A percentile compares a stretch with the other conserved stretches of the same genome.
Evolutionary conservation across 1,284 basidiomycete genomes (phyloP).

Genomic region (Vanrija humicola): DNA sequence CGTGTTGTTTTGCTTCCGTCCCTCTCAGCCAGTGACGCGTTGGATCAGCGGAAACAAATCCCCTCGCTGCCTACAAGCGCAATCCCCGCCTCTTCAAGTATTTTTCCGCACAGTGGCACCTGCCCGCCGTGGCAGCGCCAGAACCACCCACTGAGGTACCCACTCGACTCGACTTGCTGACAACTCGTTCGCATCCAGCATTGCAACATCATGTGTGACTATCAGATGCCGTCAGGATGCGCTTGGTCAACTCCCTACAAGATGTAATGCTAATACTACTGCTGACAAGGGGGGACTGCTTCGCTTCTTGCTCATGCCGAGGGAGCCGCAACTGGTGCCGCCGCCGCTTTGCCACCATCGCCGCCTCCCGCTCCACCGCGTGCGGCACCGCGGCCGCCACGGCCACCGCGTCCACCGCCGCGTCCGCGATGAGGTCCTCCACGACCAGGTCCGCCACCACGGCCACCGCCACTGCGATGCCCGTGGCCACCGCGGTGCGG

Average conservation of each 20-base stretch:
- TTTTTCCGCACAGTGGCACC: neutral
- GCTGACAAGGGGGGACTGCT: too few species aligned
- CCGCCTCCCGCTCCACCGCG: neutral
- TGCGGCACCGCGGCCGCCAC: neutral
- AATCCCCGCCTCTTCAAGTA: neutral
- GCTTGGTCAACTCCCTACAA: too few species aligned
- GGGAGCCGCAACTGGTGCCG: neutral
- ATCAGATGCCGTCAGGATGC: too few species aligned
- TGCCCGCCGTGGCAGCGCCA: neutral
- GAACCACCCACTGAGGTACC: neutral
- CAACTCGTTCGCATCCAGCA: neutral
- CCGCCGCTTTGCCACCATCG: neutral
- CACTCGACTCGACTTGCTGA: neutral
- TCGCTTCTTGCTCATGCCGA: neutral
- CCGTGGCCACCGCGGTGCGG: neutral
- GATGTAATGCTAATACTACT: neutral
- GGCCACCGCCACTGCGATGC: neutral
- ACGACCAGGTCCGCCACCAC: neutral
- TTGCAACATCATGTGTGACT: neutral
- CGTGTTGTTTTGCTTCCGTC: neutral
- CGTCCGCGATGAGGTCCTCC: constrained; percentile 4
- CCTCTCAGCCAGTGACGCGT: neutral
- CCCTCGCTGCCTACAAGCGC: neutral
- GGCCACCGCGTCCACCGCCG: constrained; percentile 2
- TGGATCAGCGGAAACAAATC: neutral